A percentile compares a stretch with the other conserved stretches of the same genome.
phyloP scores from a whole-genome alignment of 306 rosid genomes.

The Sechiopsis laciniata region DNA sequence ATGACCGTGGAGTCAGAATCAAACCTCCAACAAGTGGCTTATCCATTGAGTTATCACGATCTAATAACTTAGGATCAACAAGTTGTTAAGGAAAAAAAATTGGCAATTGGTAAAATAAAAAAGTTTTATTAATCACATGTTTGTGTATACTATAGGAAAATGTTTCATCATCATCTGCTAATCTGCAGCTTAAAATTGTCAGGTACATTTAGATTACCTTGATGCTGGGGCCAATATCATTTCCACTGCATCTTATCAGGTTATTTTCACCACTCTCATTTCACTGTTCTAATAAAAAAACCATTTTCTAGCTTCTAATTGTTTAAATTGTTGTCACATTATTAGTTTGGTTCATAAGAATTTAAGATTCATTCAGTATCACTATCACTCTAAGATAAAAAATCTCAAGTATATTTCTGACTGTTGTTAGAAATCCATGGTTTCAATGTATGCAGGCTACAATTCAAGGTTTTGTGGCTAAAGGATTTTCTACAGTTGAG shows the following conservation, averaged over 20 bases:
- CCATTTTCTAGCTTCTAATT: neutral
- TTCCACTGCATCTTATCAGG: constrained; percentile 85
- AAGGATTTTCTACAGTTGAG: constrained; percentile 66
- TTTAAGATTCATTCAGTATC: neutral
- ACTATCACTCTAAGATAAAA: neutral
- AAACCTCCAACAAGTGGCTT: no score
- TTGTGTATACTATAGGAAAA: neutral
- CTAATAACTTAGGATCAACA: neutral
- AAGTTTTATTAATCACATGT: neutral
- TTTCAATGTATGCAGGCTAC: constrained; percentile 55
- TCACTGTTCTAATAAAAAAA: neutral
- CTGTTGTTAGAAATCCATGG: neutral
- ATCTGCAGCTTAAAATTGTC: constrained; percentile 16
- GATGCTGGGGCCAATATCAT: constrained; percentile 87
- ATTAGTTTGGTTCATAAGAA: neutral
- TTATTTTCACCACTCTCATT: constrained; percentile 18
- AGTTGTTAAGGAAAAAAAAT: neutral
- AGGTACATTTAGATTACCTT: constrained; percentile 95
- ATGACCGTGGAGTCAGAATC: no score
- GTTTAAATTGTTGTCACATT: neutral
- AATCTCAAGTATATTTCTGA: neutral
- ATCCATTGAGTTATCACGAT: no score
- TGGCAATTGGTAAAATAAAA: no score
- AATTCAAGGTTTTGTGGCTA: constrained; percentile 79
- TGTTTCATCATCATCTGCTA: neutral